Evolutionary conservation across 257 asterid genomes (phyloP), one percentile per base, ranked within the genome.

Genomic region (Capsicum chinense): DNA sequence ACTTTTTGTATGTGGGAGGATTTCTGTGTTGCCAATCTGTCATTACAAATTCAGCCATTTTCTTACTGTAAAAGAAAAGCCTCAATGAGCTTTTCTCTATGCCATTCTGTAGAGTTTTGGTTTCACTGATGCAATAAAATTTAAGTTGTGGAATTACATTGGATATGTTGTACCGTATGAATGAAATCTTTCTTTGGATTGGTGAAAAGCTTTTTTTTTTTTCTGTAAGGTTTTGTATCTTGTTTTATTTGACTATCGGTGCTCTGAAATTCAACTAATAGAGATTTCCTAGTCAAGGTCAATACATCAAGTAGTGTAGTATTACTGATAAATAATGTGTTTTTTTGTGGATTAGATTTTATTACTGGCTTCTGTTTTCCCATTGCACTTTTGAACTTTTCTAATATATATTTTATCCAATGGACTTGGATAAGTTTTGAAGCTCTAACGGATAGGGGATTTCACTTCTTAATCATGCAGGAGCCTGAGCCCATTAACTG

Each of bases 401-500:
- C 15, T 74, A 12, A 52, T 50, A 9, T 47, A 2, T 74, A 2
- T 74, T 73, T 47, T 19, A 47, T 50, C 50, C 6, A 74, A 50
- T 74, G 21, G 1, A 21, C 44, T 3, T 76, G 59, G 48, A 66
- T 50, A 14, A 13, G 19, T 74, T 50, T 73, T 1, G 26, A 54
- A 9, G 5, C 21, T 48, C 44, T 78, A 54, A 76, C 0, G 0
- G 26, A 1, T 1, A 54, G 26, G 50, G 26, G 50, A 54, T 54
- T 76, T 76, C 2, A 10, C 81, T 80, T 86, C 82, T 56, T 56
- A 5, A 63, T 83, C 17, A 42, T 88, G 87, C 91, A 95, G 99
- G 97, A 95, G 86, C 97, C 99, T n/a, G 95, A 94, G 85, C 97
- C 99, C 66, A 84, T 95, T 84, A 94, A 95, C 88, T 95, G 99